Base-by-base conservation (phyloP, 306 rosid species). In the Fragaria vesca region DNA sequence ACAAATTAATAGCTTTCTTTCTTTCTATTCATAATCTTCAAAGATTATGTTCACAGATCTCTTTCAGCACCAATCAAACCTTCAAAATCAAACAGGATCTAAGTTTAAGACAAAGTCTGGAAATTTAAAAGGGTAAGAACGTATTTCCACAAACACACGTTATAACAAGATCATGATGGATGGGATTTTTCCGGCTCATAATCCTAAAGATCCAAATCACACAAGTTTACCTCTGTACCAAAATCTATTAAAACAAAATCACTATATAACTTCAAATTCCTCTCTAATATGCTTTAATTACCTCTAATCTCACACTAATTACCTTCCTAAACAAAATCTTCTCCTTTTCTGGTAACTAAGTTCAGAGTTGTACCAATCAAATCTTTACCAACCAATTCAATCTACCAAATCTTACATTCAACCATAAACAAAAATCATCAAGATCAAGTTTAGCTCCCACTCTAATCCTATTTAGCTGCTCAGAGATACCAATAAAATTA, bases 131-230 rank as follows among this genome's bases (percentile, higher is more conserved):
- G 90, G 91, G 77, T 84, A 85, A 60, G 63, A 13, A 66, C 48
- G 88, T 89, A 87, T 66, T 83, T 85, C 75, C 68, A 42, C 78
- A 52, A 81, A 77, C 80, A 65, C 80, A 74, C 77, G 67, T 46
- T 68, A 36, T 58, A 6, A 61, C 70, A 46, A 79, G 76, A 80
- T 65, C 63, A 81, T 18, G 45, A 79, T 28, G 34, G 73, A 75
- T 73, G 75, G 43, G 15, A 5, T 5, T 67, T 18, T 73, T 73
- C 21, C 51, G 71, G 46, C 47, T 13, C 42, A 17, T 66, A 69
- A 69, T 65, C 66, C 73, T 32, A 6, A 6, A 48, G 26, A 76
- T 42, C 66, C 51, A 80, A 88, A 81, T 83, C 89, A 85, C 97
- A 72, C 77, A 58, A 80, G 72, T 69, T 69, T 6, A 40, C 82